A percentile compares a stretch with the other conserved stretches of the same genome.
These are phyloP conservation scores for Jamesozyma rosinii DNA, from an alignment of 805 yeast species.

Conservation along the genomic window DNA sequence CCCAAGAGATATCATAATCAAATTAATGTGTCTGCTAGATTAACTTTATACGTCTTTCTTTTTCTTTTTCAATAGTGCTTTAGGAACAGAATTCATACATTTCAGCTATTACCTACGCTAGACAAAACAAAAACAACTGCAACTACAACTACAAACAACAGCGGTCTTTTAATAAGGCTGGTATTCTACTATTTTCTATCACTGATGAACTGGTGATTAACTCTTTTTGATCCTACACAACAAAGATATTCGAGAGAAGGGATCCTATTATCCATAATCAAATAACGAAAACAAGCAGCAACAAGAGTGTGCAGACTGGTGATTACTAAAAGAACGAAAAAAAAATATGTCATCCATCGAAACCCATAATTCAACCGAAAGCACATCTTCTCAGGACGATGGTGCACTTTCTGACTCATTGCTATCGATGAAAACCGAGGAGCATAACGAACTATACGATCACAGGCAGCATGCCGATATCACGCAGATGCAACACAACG, in stretches of 20 bases:
- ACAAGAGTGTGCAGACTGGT: no score
- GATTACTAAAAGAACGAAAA: no score
- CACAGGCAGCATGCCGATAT: slow-evolving; percentile 42
- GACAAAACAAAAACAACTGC: background rate
- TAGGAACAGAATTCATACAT: background rate
- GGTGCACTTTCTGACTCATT: slow-evolving; percentile 22
- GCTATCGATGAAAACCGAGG: slow-evolving; percentile 34
- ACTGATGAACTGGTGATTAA: background rate
- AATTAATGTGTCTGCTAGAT: background rate
- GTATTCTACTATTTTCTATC: background rate
- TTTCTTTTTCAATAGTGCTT: background rate
- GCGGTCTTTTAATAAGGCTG: background rate
- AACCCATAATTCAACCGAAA: slow-evolving; percentile 2
- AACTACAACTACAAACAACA: background rate
- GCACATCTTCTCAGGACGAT: background rate
- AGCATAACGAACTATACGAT: slow-evolving; percentile 35
- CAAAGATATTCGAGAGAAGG: background rate
- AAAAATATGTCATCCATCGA: slow-evolving; percentile 4
- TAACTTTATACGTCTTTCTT: background rate
- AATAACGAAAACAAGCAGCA: no score
- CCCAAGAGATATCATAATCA: no score
- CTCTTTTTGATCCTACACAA: background rate
- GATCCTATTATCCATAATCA: background rate
- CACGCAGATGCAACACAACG: slow-evolving; percentile 29
- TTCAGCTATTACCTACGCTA: background rate